Conservation (phyloP, 306 rosid species). For the Nissolia schottii region DNA sequence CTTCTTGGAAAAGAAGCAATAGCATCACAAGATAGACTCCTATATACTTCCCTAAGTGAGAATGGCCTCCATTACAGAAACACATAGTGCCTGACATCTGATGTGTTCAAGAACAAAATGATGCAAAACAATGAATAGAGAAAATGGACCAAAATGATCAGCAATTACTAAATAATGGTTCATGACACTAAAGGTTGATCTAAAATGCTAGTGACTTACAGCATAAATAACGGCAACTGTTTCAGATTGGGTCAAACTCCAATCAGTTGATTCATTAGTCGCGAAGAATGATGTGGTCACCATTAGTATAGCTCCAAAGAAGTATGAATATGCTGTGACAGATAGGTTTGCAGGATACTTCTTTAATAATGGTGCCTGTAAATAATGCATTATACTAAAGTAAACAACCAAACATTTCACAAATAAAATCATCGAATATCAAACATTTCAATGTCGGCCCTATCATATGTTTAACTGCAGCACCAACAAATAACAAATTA, state of each 20-base stretch:
- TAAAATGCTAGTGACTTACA: conserved; percentile 47
- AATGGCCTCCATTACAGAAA: neutral
- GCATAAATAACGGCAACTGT: conserved; percentile 79
- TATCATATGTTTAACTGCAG: neutral
- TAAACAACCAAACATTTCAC: conserved; percentile 12
- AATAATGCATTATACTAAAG: conserved; percentile 20
- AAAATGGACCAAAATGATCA: conserved; percentile 15
- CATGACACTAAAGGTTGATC: conserved; percentile 6
- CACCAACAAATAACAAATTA: neutral
- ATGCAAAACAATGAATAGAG: conserved; percentile 13
- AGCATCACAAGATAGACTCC: neutral
- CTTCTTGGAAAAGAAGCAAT: neutral
- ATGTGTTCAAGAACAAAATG: neutral
- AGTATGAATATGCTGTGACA: conserved; percentile 83
- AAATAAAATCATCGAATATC: neutral
- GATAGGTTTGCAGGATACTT: conserved; percentile 87
- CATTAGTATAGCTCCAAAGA: conserved; percentile 79
- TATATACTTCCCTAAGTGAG: neutral
- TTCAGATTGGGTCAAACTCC: conserved; percentile 82
- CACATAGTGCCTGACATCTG: neutral
- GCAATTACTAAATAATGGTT: neutral
- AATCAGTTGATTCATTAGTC: conserved; percentile 69
- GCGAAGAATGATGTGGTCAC: conserved; percentile 67
- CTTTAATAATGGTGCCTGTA: conserved; percentile 87
- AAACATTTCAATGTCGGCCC: neutral